Conservation (phyloP, 2,329 filamentous ascomycete species). For the Aspergillus fumigatiaffinis region DNA sequence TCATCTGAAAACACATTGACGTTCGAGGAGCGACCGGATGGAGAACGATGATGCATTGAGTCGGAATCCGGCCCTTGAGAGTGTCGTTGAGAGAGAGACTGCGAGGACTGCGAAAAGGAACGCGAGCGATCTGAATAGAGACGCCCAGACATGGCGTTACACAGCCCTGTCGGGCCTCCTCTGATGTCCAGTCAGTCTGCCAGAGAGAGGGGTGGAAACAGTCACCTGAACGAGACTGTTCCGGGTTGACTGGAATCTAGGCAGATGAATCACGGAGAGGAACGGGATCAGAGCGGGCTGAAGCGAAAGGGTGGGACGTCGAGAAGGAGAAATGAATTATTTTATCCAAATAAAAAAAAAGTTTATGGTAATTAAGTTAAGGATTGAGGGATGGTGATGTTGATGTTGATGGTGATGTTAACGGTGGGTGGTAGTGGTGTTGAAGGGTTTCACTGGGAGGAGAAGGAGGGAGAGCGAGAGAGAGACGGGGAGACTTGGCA, state of each 20-base stretch:
- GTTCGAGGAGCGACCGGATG: constrained; percentile 31
- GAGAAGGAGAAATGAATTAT: background rate
- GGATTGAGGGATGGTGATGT: constrained; percentile 4
- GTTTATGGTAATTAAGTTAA: constrained; percentile 5
- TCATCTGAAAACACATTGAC: constrained; percentile 49
- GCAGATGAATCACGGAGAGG: background rate
- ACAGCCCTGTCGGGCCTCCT: constrained; percentile 38
- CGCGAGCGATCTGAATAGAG: constrained; percentile 34
- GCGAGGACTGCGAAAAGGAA: constrained; percentile 31
- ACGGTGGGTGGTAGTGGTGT: background rate
- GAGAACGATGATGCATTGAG: constrained; percentile 26
- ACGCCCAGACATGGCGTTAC: constrained; percentile 39
- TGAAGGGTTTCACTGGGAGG: background rate
- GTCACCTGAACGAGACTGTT: constrained; percentile 12
- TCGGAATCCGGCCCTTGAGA: constrained; percentile 23
- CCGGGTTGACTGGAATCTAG: constrained; percentile 11
- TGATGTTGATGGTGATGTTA: background rate
- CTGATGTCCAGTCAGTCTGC: constrained; percentile 27
- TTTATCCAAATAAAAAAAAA: background rate
- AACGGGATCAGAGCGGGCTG: constrained; percentile 4
- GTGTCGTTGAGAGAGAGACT: constrained; percentile 17
- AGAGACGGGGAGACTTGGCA: background rate
- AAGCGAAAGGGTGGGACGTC: constrained; percentile 8
- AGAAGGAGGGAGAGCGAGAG: background rate
- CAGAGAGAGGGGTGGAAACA: constrained; percentile 11